Conservation (phyloP, 768 basidiomycete species). For the Xanthoconium stramineum region DNA sequence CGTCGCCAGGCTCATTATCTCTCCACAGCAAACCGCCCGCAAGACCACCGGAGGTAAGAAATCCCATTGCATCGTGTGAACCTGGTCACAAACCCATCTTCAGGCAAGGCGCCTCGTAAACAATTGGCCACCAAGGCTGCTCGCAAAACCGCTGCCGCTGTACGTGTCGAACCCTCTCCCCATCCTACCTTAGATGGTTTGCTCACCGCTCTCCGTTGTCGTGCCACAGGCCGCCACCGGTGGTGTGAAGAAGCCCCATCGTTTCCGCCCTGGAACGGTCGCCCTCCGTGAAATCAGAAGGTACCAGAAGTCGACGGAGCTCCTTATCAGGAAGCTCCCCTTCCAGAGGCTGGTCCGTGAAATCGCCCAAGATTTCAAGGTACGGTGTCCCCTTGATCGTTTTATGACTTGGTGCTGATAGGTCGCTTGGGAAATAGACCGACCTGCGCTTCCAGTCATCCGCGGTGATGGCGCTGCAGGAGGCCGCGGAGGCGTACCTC, state of each 20-base stretch:
- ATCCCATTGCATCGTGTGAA: constrained; percentile 13
- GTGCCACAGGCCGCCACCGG: constrained; percentile 67
- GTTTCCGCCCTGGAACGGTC: constrained; percentile 97
- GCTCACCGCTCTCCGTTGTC: constrained; percentile 12
- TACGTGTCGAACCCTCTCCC: constrained; percentile 34
- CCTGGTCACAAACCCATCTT: constrained; percentile 22
- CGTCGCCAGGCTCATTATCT: constrained; percentile 1
- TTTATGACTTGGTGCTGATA: neutral
- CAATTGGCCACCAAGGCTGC: constrained; percentile 96
- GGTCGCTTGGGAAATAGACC: constrained; percentile 44
- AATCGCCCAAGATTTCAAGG: constrained; percentile 97
- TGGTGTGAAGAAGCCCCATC: constrained; percentile 99
- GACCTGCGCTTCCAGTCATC: constrained; percentile 95
- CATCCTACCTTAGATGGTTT: neutral
- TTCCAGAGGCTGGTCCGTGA: constrained; percentile 98
- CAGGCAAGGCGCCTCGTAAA: constrained; percentile 89
- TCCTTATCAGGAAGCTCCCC: constrained; percentile 98
- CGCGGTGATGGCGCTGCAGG: constrained; percentile 90
- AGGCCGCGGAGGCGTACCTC: constrained; percentile 88
- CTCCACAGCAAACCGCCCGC: constrained; percentile 89
- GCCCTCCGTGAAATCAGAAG: constrained; percentile 98
- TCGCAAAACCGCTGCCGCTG: constrained; percentile 76
- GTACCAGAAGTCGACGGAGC: constrained; percentile 98
- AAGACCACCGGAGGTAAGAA: constrained; percentile 94
- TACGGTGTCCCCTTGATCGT: constrained; percentile 26